phyloP scores from a whole-genome alignment of 768 basidiomycete species.

The Mycena latifolia region DNA sequence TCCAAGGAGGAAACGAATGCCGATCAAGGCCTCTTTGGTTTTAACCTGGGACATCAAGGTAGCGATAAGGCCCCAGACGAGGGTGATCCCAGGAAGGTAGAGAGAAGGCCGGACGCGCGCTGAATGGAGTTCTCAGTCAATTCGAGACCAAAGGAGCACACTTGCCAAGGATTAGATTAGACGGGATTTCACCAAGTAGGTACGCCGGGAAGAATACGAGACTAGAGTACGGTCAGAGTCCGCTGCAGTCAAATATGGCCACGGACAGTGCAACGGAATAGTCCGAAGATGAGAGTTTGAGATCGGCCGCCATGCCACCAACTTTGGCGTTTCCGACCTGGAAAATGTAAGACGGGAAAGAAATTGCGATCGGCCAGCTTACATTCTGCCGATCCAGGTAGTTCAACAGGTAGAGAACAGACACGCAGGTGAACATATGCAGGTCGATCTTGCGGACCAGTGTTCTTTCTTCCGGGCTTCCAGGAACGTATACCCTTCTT shows the following conservation, averaged over 20 bases:
- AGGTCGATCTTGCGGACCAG: slow-evolving; percentile 32
- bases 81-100: slow-evolving; percentile 29
- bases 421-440: slow-evolving; percentile 30
- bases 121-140: slow-evolving; percentile 24
- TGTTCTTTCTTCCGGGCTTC: slow-evolving; percentile 27
- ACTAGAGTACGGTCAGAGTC: slow-evolving; percentile 21
- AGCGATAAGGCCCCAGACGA: slow-evolving; percentile 29
- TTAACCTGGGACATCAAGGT: slow-evolving; percentile 30
- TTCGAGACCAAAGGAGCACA: slow-evolving; percentile 17
- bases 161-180: slow-evolving; percentile 30
- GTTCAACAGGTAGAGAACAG: slow-evolving; percentile 32
- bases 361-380: slow-evolving; percentile 12
- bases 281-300: slow-evolving; percentile 31
- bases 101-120: slow-evolving; percentile 30
- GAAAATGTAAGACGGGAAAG: slow-evolving; percentile 18
- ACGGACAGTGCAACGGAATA: slow-evolving; percentile 30
- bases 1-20: slow-evolving; percentile 28
- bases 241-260: slow-evolving; percentile 16
- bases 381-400: slow-evolving; percentile 31
- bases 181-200: slow-evolving; percentile 31
- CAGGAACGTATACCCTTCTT: slow-evolving; percentile 28
- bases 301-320: slow-evolving; percentile 31
- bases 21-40: slow-evolving; percentile 29
- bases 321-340: slow-evolving; percentile 31
- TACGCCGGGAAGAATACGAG: slow-evolving; percentile 32